Conservation (phyloP, 345 rosid species). For the Salix suchowensis region DNA sequence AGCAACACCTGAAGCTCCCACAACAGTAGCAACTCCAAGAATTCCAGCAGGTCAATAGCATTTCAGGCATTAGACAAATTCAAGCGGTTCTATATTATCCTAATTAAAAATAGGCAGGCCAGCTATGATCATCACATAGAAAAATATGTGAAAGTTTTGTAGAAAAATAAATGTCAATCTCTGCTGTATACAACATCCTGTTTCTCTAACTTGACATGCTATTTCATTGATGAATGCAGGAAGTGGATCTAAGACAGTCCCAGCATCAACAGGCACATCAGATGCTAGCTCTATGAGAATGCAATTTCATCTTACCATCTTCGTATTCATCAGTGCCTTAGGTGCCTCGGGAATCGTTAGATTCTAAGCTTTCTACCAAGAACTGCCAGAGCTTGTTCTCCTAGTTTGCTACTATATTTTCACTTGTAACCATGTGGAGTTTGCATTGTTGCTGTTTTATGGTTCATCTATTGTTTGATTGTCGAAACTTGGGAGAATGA, state of each 20-base stretch:
- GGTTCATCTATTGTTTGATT: background rate
- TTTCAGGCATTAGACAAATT: background rate
- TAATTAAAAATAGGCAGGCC: background rate
- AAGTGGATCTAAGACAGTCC: slow-evolving; percentile 35
- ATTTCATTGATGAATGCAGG: slow-evolving; percentile 14
- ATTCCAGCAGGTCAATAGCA: slow-evolving; percentile 24
- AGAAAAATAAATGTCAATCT: background rate
- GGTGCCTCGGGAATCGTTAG: background rate
- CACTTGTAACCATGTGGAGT: background rate
- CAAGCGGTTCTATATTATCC: background rate
- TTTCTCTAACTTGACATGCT: background rate
- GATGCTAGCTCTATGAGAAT: slow-evolving; percentile 7
- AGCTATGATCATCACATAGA: background rate
- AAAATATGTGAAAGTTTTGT: background rate
- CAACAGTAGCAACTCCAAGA: slow-evolving; percentile 16
- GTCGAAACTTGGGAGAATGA: background rate
- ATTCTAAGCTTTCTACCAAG: background rate
- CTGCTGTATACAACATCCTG: background rate
- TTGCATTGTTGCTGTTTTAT: background rate
- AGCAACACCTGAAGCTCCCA: slow-evolving; percentile 18
- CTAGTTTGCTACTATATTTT: background rate
- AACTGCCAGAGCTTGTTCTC: background rate
- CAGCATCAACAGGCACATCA: slow-evolving; percentile 23
- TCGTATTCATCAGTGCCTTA: slow-evolving; percentile 1
- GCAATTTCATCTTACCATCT: slow-evolving; percentile 11